Base-by-base conservation (phyloP, 495 filamentous ascomycete genomes). In the Aspergillus nanangensis region DNA sequence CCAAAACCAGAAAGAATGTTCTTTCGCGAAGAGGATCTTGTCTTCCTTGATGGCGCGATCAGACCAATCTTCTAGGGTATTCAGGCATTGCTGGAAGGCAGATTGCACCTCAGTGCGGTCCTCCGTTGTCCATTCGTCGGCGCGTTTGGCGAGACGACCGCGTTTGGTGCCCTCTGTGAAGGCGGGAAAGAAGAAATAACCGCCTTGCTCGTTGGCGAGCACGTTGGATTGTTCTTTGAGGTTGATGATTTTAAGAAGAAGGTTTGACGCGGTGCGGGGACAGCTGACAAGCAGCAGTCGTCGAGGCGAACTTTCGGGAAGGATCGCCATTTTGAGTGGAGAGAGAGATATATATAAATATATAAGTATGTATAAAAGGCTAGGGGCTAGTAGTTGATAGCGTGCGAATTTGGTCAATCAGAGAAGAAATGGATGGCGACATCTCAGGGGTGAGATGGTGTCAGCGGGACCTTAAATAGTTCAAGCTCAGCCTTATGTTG, bases 201-300 rank as follows among this genome's bases (percentile, higher is more conserved):
- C 66, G 20, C 51, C 58, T 14, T 38, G 32, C 13, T 50, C 41
- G n/a, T 55, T 48, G 10, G 45, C 33, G 8, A 45, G 39, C 21
- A 52, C 51, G 29, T 53, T 15, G 9, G 45, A 50, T 35, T 69
- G 65, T 10, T 65, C 43, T 0, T 56, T 40, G 1, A 69, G 49
- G 18, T 50, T 43, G 8, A 69, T 52, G 11, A 67, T 58, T 23
- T 50, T 53, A 11, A 67, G 43, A 8, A 69, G 45, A 21, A 69
- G 48, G 41, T 69, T 67, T 11, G 66, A 70, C 8, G 66, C 66
- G 2, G 65, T 66, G 39, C 66, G 62, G 23, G 66, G 66, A 34
- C 51, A 49, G 31, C 61, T 66, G 29, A 70, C 40, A 3, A 68
- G 55, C 4, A 59, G 47, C 21, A 59, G 23, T 15, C 52, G 48